Base-by-base conservation (phyloP, 306 rosid genomes). In the Fragaria nilgerrensis region DNA sequence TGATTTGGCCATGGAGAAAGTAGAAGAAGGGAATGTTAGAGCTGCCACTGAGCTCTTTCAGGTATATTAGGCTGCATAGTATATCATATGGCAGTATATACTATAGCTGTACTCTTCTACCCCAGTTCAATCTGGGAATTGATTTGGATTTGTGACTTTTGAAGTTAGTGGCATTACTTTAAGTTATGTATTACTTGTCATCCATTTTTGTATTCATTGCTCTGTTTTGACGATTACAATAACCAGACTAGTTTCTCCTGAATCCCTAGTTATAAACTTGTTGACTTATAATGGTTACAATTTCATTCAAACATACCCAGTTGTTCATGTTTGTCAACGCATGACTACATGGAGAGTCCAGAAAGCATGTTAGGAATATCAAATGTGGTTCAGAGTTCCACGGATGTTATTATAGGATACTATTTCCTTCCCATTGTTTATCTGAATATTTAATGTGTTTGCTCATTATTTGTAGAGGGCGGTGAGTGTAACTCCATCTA, bases 21-120 rank as follows among this genome's bases (percentile, higher is more conserved):
- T 89, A 68, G 87, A 84, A 75, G 93, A 94, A 81, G 98, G 96
- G 79, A 84, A 92, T 77, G 85, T 88, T 77, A 72, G 50, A 61
- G 95, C 95, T 68, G 98, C 98, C 73, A 32, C 87, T 32, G 98
- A 90, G 82, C 82, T 92, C 50, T 92, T 92, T 81, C 95, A 92
- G 98, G 98, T 90, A 59, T 72, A 68, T 9, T 14, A 45, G 12
- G 23, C 11, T 36, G 52, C 44, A 9, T 45, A 34, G 17, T 75
- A 20, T 37, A 11, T 47, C 45, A 1, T 36, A 65, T 48, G 7
- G 13, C 47, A 34, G 34, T 37, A 22, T 29, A 36, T 41, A 2
- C 48, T 5, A 10, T 61, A 36, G 25, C 5, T 37, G 0, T 16
- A 7, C 1, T 64, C 45, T 64, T 34, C 7, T 23, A 45, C 7